Base-by-base conservation (phyloP, 257 asterid species). In the Solanum bukasovii region DNA sequence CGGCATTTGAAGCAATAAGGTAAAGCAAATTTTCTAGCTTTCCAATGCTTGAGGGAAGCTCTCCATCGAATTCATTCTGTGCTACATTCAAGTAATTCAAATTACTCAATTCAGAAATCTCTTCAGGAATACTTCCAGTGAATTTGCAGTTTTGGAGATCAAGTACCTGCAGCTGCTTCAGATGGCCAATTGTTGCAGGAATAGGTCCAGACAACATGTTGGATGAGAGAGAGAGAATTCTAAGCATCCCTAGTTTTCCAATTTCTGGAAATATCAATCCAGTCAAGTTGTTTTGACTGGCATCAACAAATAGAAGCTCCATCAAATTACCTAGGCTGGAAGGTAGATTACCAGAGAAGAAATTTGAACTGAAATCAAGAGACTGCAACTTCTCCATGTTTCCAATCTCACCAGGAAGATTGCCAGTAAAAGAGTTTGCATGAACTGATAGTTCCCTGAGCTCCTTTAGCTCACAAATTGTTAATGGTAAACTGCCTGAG, bases 341-440 rank as follows among this genome's bases (percentile, higher is more conserved):
- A 31, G 99, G 98, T 20, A 92, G 90, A 29, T 29, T 90, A 14
- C 98, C 98, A 1, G 95, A 89, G 89, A 96, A 94, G 23, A 84
- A 31, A 91, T 96, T 96, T 61, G 11, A 81, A 88, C 97, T 92
- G 44, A 96, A 92, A 87, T 96, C 98, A 34, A 96, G 90, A 79
- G 96, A 92, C 75, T 65, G 88, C 91, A 96, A 44, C 27, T 87
- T 91, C 83, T 74, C 52, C 38, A 96, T 88, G 87, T 89, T 88
- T 33, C 98, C 98, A 16, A 96, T 85, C 84, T 96, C 92, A 20
- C 72, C 68, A 0, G 98, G 98, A 73, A 94, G 88, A 67, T 86
- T 82, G 8, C 97, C 97, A 2, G 93, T 89, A 84, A 95, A 94
- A 1, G 90, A 89, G 86, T 96, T 96, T 7, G 93, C 87, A 9